Conservation (phyloP, 2,329 filamentous ascomycete species). For the Neospermospora avenae region DNA sequence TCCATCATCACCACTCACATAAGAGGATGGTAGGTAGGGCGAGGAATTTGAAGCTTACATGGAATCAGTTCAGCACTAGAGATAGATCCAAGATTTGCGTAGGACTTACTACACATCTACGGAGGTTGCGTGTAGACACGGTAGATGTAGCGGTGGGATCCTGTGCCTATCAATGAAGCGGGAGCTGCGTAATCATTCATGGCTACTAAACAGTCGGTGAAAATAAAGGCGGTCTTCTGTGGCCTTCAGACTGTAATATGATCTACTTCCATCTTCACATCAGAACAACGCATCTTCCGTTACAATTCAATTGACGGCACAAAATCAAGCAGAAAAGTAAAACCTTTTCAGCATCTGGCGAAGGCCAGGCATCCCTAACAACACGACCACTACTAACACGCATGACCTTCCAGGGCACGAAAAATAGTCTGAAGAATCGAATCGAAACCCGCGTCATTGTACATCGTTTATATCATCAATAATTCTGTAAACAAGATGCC, state of each 20-base stretch:
- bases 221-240: not conserved
- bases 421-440: too few species aligned
- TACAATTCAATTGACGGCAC: not conserved
- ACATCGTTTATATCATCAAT: not conserved
- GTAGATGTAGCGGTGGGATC: conserved; percentile 8
- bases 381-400: not conserved
- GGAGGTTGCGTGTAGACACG: conserved; percentile 3
- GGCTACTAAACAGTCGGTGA: not conserved
- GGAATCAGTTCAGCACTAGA: not conserved
- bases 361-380: not conserved
- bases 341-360: not conserved
- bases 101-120: not conserved
- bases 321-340: not conserved
- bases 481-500: too few species aligned
- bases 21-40: too few species aligned
- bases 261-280: not conserved
- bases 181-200: conserved; percentile 6
- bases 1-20: too few species aligned
- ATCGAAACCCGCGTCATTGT: not conserved
- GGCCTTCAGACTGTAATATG: too few species aligned
- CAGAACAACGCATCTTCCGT: not conserved
- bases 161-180: not conserved
- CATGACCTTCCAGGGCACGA: too few species aligned
- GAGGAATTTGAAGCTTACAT: too few species aligned
- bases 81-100: conserved; percentile 4